Conservation (phyloP, 2,329 filamentous ascomycete genomes). For the Monilinia fructigena region DNA sequence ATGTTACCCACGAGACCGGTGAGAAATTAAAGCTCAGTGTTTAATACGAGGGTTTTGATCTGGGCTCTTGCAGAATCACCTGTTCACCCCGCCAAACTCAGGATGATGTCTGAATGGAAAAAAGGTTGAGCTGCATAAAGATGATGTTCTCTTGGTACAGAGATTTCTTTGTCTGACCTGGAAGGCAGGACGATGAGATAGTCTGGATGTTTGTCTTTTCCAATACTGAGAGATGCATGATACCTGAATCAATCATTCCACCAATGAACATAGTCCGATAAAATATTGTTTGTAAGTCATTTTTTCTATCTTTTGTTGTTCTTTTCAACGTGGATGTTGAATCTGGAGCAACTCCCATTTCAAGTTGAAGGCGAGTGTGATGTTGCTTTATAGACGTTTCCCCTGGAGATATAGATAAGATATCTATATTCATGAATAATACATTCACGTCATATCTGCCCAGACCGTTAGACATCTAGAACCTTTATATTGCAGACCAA, state of each 20-base stretch:
- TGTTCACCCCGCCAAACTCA: constrained; percentile 29
- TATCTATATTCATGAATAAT: too few relatives aligned
- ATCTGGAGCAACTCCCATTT: too few relatives aligned
- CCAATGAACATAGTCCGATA: constrained; percentile 45
- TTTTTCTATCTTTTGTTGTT: constrained; percentile 4
- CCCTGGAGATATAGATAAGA: too few relatives aligned
- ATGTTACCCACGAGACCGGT: constrained; percentile 39
- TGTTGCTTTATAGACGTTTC: too few relatives aligned
- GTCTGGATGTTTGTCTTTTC: constrained; percentile 42
- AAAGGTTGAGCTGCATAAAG: constrained; percentile 42
- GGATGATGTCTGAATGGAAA: constrained; percentile 38
- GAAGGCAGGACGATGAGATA: constrained; percentile 45
- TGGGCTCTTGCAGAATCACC: constrained; percentile 37
- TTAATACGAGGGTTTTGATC: constrained; percentile 48
- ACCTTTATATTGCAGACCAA: too few relatives aligned
- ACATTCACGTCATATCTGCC: too few relatives aligned
- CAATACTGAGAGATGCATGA: constrained; percentile 44
- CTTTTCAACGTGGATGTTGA: background rate
- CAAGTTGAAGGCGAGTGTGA: too few relatives aligned
- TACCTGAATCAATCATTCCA: constrained; percentile 47
- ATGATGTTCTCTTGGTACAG: constrained; percentile 44
- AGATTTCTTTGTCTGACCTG: constrained; percentile 44
- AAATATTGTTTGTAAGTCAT: constrained; percentile 35
- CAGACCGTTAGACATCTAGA: too few relatives aligned
- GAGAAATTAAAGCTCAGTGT: constrained; percentile 49